Base-by-base conservation (phyloP, 1,284 basidiomycete genomes). In the Ceratobasidium sp. region DNA sequence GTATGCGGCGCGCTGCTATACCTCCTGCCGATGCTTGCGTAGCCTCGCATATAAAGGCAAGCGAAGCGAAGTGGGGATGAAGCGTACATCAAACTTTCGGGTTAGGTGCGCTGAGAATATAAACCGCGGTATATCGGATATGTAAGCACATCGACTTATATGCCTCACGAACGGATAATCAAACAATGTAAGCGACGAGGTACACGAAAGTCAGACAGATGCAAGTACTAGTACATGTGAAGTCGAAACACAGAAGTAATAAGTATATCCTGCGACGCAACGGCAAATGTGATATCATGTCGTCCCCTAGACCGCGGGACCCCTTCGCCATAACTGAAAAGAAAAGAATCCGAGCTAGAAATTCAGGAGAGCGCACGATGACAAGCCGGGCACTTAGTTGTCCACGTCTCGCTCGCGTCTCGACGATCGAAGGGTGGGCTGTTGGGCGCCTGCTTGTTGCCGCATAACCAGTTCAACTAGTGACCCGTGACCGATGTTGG, bases 321-420 rank as follows among this genome's bases (percentile, higher is more conserved):
- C 66, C 26, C 55, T 33, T 12, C 64, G 26, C 28, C 53, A 55
- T 39, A 28, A 58, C 49, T 64, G 68, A 68, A 56, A 76, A 76
- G 18, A 56, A 3, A 42, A 49, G 49, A 53, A 20, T 53, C 33
- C 33, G 33, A 33, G 33, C 33, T 33, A 33, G 33, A 33, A 33
- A 33, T 33, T 33, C 33, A 33, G 55, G 26, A 28, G 13, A 20
- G 26, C 44, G 75, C 15, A 42, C 63, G 26, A 68, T 66, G 39
- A 23, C 77, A 58, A 64, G 67, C 68, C 44, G 23, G 23, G 42
- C 68, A 46, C 39, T 60, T 63, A 80, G 55, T 79, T 79, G 53
- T 80, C 70, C 20, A 75, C 78, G 12, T 75, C 68, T 67, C 66
- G 71, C 66, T 80, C 78, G 26, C 78, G 78, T 13, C 76, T 39